A percentile compares a stretch with the other conserved stretches of the same genome.
These are phyloP conservation scores for Hysterangium stoloniferum DNA, from an alignment of 768 basidiomycete species.

Conservation along the genomic window DNA sequence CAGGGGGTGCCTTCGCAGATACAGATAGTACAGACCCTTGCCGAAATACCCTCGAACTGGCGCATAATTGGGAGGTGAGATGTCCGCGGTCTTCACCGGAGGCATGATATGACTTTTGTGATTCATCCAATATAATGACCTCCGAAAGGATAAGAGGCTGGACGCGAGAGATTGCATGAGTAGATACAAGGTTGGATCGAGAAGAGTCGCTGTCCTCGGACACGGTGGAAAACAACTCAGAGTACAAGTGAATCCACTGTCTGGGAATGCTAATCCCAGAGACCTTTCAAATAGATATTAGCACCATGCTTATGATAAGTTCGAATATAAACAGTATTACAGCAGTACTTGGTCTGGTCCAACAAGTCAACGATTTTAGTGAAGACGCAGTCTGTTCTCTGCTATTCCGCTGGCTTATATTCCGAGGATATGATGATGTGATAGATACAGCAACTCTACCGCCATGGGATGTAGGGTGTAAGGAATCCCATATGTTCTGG, in stretches of 20 bases:
- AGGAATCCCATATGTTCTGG: conserved; percentile 6
- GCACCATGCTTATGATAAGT: not conserved
- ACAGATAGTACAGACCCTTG: conserved; percentile 37
- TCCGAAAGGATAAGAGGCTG: conserved; percentile 37
- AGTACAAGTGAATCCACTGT: conserved; percentile 6
- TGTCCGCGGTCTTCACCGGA: conserved; percentile 28
- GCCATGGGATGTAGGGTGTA: not conserved
- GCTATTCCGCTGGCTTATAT: not conserved
- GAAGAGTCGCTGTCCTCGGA: not conserved
- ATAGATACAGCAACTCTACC: conserved; percentile 5
- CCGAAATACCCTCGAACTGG: conserved; percentile 40
- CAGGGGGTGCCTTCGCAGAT: conserved; percentile 11
- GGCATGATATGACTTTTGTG: conserved; percentile 38
- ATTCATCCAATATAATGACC: conserved; percentile 45
- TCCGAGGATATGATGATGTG: not conserved
- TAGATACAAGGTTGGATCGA: conserved; percentile 2
- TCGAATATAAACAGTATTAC: not conserved
- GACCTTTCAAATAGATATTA: not conserved
- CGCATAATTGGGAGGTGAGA: conserved; percentile 39
- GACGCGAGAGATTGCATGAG: conserved; percentile 5
- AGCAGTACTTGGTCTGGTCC: conserved; percentile 4
- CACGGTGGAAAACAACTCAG: not conserved
- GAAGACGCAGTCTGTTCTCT: not conserved
- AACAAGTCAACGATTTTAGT: conserved; percentile 6
- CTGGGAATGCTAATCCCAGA: conserved; percentile 6